Base-by-base conservation (phyloP, 1,139 yeast species). In the Suhomyces panamericanus region DNA sequence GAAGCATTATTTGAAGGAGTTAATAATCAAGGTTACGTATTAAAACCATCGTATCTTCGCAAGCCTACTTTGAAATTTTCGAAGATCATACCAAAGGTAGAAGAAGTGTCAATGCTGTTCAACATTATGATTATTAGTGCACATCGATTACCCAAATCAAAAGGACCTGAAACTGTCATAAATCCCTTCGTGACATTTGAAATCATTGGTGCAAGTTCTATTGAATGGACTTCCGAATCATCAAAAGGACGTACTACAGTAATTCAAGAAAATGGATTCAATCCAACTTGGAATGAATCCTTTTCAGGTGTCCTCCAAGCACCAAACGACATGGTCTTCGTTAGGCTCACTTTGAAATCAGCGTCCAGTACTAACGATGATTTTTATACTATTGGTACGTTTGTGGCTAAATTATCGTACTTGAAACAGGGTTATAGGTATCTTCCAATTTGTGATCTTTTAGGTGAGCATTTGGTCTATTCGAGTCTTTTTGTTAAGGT, bases 401-500 rank as follows among this genome's bases (percentile, higher is more conserved):
- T 74, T 46, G 75, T 87, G 47, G 61, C 78, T 24, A 80, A 81
- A 50, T 60, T 87, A 35, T 69, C 73, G 27, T 75, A 80, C 50
- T 60, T 91, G 51, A 82, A 80, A 41, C 73, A 75, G 48, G 99
- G 98, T 0, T 93, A 84, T 63, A 73, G 97, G 44, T 93, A 88
- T 57, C 64, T 90, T 15, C 88, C 91, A 0, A 64, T 93, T 17
- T 80, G 78, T 58, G 96, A 88, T 59, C 58, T 73, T 27, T 80
- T 81, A 48, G 98, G 98, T 1, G 96, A 90, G 59, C 88, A 85
- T 55, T 80, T 83, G 53, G 79, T 87, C 6, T 87, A 87, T 61
- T 86, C 96, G 6, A 83, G 90, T 3, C 62, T 90, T 28, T 87
- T 90, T 61, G 75, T 89, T 24, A 74, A 74, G 45, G 59, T 81